A percentile compares a stretch with the other conserved stretches of the same genome.
phyloP scores from a whole-genome alignment of 345 rosid genomes.

The Lenwebbia sp. region DNA sequence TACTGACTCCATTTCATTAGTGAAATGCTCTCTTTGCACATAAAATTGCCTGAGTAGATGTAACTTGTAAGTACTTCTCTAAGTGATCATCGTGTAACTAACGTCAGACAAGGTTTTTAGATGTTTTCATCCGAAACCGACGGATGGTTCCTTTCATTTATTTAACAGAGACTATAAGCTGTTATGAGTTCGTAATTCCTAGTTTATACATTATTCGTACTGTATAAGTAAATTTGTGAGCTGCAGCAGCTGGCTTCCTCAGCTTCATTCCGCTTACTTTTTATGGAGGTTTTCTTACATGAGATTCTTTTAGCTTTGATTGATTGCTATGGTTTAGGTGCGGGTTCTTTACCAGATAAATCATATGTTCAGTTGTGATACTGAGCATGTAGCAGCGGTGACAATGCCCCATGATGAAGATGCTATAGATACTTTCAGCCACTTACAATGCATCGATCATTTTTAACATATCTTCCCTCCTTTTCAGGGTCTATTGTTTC shows the following conservation, averaged over 20 bases:
- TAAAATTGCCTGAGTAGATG: background rate
- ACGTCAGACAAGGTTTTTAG: background rate
- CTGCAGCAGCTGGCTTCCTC: background rate
- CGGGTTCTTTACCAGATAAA: background rate
- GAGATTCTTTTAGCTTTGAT: background rate
- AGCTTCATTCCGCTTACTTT: background rate
- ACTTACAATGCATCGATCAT: background rate
- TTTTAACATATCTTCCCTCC: background rate
- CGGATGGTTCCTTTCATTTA: background rate
- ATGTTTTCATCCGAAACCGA: background rate
- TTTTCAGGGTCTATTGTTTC: conserved; percentile 62
- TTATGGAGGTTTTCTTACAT: background rate
- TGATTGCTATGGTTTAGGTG: background rate
- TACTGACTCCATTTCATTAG: background rate
- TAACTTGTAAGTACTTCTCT: background rate
- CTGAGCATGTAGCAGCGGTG: background rate
- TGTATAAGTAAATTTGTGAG: background rate
- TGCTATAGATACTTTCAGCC: background rate
- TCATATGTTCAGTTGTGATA: background rate
- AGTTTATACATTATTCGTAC: background rate
- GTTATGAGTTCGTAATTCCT: background rate
- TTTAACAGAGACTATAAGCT: background rate
- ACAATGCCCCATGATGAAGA: background rate
- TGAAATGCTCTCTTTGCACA: background rate
- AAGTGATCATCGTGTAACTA: background rate